phyloP scores from a whole-genome alignment of 129 eudicot genomes.

The Artemisia argyi region DNA sequence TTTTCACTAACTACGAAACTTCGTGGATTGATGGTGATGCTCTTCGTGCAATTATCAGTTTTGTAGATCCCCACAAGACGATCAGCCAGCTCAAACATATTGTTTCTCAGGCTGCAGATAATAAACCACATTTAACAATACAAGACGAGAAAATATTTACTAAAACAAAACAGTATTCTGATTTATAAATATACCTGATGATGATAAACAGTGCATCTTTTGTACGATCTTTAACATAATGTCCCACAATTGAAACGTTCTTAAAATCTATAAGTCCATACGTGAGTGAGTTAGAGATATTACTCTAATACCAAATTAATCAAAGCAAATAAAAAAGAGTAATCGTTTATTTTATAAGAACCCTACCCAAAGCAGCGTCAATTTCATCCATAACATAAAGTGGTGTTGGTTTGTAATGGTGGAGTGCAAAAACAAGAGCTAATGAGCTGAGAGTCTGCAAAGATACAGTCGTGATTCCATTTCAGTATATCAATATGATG shows the following conservation, averaged over 20 bases:
- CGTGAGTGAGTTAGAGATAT: no score
- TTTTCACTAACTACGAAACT: slow-evolving; percentile 76
- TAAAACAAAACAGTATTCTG: background rate
- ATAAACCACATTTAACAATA: background rate
- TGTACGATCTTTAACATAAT: slow-evolving; percentile 94
- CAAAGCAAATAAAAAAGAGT: no score
- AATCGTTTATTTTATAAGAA: background rate
- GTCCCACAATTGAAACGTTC: slow-evolving; percentile 97
- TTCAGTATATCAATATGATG: background rate
- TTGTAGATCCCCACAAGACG: slow-evolving; percentile 96
- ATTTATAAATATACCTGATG: slow-evolving; percentile 58
- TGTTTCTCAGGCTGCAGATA: slow-evolving; percentile 83
- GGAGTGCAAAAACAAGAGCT: slow-evolving; percentile 97
- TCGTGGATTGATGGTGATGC: slow-evolving; percentile 88
- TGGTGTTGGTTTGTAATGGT: slow-evolving; percentile 98
- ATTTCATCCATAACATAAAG: slow-evolving; percentile 99
- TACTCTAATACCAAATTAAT: no score
- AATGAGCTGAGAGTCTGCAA: slow-evolving; percentile 92
- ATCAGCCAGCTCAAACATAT: slow-evolving; percentile 98
- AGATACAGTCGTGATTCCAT: background rate
- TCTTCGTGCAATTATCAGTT: slow-evolving; percentile 96
- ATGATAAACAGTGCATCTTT: slow-evolving; percentile 95
- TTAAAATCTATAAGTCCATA: slow-evolving; percentile 66
- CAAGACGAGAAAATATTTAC: background rate
- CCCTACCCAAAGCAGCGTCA: slow-evolving; percentile 94